Evolutionary conservation across 2,329 filamentous ascomycete genomes (phyloP).

Genomic region (Arthrocladium fulminans): DNA sequence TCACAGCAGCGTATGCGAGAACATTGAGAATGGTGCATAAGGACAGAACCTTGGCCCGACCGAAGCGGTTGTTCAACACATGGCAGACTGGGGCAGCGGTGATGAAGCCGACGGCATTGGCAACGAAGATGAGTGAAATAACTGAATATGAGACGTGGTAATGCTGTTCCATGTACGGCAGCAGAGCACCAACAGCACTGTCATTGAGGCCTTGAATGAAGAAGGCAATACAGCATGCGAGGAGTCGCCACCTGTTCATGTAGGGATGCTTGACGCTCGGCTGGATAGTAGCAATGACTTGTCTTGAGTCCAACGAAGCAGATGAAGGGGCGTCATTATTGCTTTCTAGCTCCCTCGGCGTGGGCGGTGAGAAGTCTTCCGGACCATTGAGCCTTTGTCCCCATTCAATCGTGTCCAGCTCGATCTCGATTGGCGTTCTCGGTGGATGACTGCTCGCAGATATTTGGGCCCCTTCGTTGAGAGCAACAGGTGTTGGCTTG

Average conservation of each 20-base stretch:
- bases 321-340: not conserved
- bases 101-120: slow-evolving; percentile 69
- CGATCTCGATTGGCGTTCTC: not conserved
- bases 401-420: not conserved
- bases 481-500: not conserved
- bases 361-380: not conserved
- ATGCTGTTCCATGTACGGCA: slow-evolving; percentile 69
- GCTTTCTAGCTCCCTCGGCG: not conserved
- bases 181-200: slow-evolving; percentile 56
- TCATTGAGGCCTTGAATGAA: slow-evolving; percentile 3
- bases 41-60: slow-evolving; percentile 54
- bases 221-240: slow-evolving; percentile 39
- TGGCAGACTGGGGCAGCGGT: slow-evolving; percentile 62
- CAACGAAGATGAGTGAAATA: slow-evolving; percentile 74
- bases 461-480: not conserved
- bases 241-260: slow-evolving; percentile 50
- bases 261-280: slow-evolving; percentile 28
- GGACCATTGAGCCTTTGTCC: not conserved
- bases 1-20: slow-evolving; percentile 55
- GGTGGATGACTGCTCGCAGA: not conserved
- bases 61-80: slow-evolving; percentile 42
- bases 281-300: not conserved
- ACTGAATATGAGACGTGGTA: slow-evolving; percentile 69
- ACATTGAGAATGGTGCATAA: slow-evolving; percentile 52
- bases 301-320: not conserved